Conservation (phyloP, 345 rosid species). For the Diplotaxis tenuifolia region DNA sequence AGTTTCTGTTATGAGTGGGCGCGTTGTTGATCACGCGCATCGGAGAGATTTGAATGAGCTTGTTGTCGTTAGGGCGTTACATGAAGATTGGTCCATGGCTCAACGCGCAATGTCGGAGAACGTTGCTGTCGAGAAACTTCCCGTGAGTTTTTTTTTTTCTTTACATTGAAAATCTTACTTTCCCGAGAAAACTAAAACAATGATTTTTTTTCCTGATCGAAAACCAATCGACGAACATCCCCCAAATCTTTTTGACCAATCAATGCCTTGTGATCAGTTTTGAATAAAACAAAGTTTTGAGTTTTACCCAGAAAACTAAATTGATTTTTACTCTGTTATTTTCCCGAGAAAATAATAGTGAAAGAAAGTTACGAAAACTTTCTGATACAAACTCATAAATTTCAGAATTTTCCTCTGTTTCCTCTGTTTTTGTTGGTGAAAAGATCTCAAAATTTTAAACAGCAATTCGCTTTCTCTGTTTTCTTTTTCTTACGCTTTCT, state of each 20-base stretch:
- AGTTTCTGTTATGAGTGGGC: conserved; percentile 46
- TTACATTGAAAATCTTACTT: not conserved
- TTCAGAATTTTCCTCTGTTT: not conserved
- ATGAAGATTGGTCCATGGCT: conserved; percentile 62
- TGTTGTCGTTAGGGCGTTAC: conserved; percentile 45
- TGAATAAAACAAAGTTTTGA: not conserved
- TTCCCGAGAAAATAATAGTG: conserved; percentile 23
- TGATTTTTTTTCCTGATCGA: not conserved
- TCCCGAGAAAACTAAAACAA: conserved; percentile 20
- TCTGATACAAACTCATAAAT: not conserved
- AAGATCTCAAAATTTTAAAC: conserved; percentile 19
- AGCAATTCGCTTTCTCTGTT: not conserved
- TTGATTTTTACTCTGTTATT: not conserved
- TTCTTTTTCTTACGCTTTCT: not conserved
- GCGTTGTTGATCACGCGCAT: conserved; percentile 37
- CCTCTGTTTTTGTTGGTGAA: not conserved
- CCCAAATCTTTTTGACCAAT: not conserved
- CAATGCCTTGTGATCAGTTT: not conserved
- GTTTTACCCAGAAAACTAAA: not conserved
- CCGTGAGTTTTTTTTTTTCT: conserved; percentile 37
- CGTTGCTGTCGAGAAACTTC: conserved; percentile 45
- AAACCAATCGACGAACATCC: not conserved
- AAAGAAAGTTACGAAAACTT: not conserved
- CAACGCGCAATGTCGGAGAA: conserved; percentile 57
- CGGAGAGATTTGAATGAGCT: conserved; percentile 40